These are phyloP conservation scores for Psilocybe sp. DNA, from an alignment of 768 basidiomycete genomes.

Conservation along the genomic window DNA sequence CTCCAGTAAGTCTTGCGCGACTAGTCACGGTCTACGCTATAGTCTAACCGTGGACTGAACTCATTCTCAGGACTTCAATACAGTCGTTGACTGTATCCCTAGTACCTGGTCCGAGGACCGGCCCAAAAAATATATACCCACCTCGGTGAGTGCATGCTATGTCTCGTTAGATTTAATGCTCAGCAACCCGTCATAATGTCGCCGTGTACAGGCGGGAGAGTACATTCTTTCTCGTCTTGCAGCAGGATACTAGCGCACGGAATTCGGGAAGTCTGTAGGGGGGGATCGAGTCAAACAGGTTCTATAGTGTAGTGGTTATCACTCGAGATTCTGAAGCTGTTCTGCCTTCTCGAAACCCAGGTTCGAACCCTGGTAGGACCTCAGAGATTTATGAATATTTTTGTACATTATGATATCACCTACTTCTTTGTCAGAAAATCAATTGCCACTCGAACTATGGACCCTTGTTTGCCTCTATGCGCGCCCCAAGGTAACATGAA, in stretches of 20 bases:
- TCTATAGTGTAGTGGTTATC: neutral
- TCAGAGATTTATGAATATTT: neutral
- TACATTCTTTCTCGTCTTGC: slow-evolving; percentile 39
- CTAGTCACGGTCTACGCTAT: neutral
- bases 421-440: no score
- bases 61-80: slow-evolving; percentile 31
- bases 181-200: neutral
- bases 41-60: neutral
- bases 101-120: slow-evolving; percentile 43
- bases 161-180: neutral
- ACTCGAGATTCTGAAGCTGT: no score
- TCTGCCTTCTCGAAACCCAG: no score
- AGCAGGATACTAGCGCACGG: slow-evolving; percentile 27
- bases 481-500: no score
- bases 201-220: slow-evolving; percentile 23
- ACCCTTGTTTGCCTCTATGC: no score
- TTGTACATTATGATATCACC: no score
- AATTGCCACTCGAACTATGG: neutral
- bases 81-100: slow-evolving; percentile 48
- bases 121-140: slow-evolving; percentile 51
- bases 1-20: slow-evolving; percentile 28
- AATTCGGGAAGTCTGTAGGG: no score
- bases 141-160: slow-evolving; percentile 31
- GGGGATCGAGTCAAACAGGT: neutral
- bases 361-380: neutral